Conservation (phyloP, 192 early-diverging fungal species). For the Funneliformis geosporum region DNA sequence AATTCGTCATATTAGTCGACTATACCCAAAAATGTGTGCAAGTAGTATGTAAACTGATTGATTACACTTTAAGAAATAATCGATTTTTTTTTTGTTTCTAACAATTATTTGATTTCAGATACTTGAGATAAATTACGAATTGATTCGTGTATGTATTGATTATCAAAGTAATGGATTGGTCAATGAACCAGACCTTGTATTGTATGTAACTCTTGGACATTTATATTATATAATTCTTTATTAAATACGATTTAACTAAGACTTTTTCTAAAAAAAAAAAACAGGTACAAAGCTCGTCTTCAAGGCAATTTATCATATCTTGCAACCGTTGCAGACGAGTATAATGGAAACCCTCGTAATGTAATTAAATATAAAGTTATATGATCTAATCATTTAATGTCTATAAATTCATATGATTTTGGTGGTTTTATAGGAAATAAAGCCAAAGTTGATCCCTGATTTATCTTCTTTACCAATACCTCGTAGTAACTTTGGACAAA, state of each 20-base stretch:
- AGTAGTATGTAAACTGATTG: conserved; percentile 1
- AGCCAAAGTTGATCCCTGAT: conserved; percentile 19
- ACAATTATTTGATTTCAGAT: conserved; percentile 1
- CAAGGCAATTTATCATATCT: conserved; percentile 26
- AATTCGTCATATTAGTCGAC: background rate
- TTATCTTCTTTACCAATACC: conserved; percentile 17
- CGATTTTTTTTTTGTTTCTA: background rate
- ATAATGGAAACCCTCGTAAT: conserved; percentile 20
- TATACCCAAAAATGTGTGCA: conserved; percentile 35
- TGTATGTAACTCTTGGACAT: conserved; percentile 1
- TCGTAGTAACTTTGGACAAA: background rate
- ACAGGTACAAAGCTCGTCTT: conserved; percentile 24
- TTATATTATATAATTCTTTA: background rate
- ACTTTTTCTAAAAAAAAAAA: background rate
- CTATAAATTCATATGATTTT: background rate
- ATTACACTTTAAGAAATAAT: background rate
- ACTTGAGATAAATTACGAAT: conserved; percentile 26
- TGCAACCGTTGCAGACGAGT: conserved; percentile 29
- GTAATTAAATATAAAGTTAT: background rate
- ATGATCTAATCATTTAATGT: background rate
- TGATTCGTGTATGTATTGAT: conserved; percentile 33
- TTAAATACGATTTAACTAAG: conserved; percentile 4
- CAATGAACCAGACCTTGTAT: background rate
- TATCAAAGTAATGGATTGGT: conserved; percentile 7
- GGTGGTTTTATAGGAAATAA: conserved; percentile 14